Evolutionary conservation across 176 grass and related monocot genomes (phyloP).

Genomic region (Lolium rigidum): DNA sequence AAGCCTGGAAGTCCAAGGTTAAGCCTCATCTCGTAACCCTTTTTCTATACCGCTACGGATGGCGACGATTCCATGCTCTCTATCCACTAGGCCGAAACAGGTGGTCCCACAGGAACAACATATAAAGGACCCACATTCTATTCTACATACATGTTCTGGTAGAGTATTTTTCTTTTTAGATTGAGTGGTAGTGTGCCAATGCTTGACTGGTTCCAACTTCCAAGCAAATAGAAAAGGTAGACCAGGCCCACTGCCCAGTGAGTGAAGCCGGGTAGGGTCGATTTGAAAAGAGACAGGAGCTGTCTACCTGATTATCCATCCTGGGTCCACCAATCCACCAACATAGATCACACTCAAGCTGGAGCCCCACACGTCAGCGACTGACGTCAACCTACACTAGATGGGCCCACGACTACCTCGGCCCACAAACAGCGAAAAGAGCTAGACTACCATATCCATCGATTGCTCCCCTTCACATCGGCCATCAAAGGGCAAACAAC

Average conservation of each 20-base stretch:
- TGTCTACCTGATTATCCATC: not conserved
- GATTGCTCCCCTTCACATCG: not conserved
- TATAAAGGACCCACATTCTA: not conserved
- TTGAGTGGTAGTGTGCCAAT: not conserved
- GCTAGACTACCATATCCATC: not conserved
- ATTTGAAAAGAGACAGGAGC: not conserved
- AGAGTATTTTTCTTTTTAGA: not conserved
- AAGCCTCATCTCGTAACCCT: not conserved
- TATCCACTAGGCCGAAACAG: not conserved
- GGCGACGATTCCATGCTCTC: constrained; percentile 8
- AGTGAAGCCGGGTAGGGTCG: not conserved
- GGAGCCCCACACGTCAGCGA: not conserved
- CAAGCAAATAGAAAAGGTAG: not conserved
- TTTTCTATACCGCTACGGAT: not conserved
- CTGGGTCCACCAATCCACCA: not conserved
- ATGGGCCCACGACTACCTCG: not conserved
- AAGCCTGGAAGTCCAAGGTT: not conserved
- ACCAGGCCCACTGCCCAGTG: not conserved
- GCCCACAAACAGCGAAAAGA: not conserved
- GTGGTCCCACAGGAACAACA: not conserved
- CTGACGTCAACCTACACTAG: not conserved
- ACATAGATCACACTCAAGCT: not conserved
- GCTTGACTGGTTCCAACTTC: not conserved
- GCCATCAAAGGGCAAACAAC: not conserved
- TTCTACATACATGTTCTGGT: not conserved